Evolutionary conservation across 73 alveolate species (phyloP), one percentile per base, ranked within the genome.

Genomic region (Paramecium sexaurelia): DNA sequence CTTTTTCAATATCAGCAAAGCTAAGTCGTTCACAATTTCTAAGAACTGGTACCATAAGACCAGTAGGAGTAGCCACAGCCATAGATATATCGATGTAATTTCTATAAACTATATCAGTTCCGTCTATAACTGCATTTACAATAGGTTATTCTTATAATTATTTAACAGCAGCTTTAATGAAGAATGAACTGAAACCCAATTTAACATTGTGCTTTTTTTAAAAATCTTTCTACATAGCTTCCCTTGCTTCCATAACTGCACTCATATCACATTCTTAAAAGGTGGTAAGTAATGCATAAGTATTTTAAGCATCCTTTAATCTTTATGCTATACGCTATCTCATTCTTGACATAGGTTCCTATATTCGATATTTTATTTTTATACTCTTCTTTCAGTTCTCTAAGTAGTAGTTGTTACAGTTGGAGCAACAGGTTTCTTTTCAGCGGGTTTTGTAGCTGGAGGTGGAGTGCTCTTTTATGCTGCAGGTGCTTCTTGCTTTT

Each of bases 61-160:
- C 99, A 20, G 96, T 96, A 13, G 99, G 99, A n/a, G 99, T 96
- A 10, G 99, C 95, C 27, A 96, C 98, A 10, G 99, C 99, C 73
- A 95, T 97, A 19, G 98, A 91, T 13, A 96, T 96, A 86, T 96
- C 99, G 45, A 96, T 88, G 78, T 96, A 96, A 92, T 96, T 96
- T 84, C 98, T 94, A 92, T 96, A 96, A 26, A 96, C 97, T 85
- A 96, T 96, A 36, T 95, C 98, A 22, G 86, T 94, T 7, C 98
- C 98, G 71, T 96, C 98, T 69, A 97, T 97, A 85, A 95, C 98
- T 26, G 92, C 92, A 67, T 85, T 84, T 7, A 95, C 99, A 83
- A 96, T 92, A 15, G 97, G 98, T 85, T 94, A 93, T 55, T 95
- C 92, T 85, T 95, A 75, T 57, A 93, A 91, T 10, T 56, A 55